Base-by-base conservation (phyloP, 2,329 filamentous ascomycete species). In the Colletotrichum orbiculare region DNA sequence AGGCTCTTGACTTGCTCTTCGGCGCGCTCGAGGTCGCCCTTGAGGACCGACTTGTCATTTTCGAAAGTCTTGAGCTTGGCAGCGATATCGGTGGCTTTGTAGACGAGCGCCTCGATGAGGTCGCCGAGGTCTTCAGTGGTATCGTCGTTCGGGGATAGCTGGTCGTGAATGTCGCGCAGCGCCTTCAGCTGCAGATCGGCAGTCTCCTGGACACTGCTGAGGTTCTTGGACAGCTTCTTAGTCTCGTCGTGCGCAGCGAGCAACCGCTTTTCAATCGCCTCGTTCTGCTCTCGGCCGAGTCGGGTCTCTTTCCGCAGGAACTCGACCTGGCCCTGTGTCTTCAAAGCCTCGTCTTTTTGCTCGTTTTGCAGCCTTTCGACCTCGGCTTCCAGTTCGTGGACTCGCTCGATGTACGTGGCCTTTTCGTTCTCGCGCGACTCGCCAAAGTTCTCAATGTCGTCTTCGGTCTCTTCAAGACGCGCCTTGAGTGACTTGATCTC, bases 381-480 rank as follows among this genome's bases (percentile, higher is more conserved):
- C 70, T 97, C 91, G 13, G 86, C 81, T 71, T 94, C 87, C 1
- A 97, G 83, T 8, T 83, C 81, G 49, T 87, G 87, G 38, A 94
- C 81, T 63, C 85, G 89, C 50, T 91, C 87, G 67, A 95, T 90
- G 48, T 89, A 85, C 2, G 86, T 85, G 4, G 87, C 87, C 72
- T 89, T 92, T 72, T 96, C 92, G 70, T 96, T 90, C 69, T 97
- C 93, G 47, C 92, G 87, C 45, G 91, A 94, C 71, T 93, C 93
- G 46, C 93, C 85, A 59, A 95, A 87, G 65, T 93, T 87, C 71
- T 97, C 94, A 55, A 98, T 87, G 73, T 97, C 94, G 72, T 97
- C 94, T 77, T 99, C 96, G 6, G 91, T 86, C 70, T 98, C 93
- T 73, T 98, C 96, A 0, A 96, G 82, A 56, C 90, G 91, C 58